These are phyloP conservation scores for Aureobasidium mangrovei DNA, from an alignment of 2,329 filamentous ascomycete genomes.

Conservation along the genomic window DNA sequence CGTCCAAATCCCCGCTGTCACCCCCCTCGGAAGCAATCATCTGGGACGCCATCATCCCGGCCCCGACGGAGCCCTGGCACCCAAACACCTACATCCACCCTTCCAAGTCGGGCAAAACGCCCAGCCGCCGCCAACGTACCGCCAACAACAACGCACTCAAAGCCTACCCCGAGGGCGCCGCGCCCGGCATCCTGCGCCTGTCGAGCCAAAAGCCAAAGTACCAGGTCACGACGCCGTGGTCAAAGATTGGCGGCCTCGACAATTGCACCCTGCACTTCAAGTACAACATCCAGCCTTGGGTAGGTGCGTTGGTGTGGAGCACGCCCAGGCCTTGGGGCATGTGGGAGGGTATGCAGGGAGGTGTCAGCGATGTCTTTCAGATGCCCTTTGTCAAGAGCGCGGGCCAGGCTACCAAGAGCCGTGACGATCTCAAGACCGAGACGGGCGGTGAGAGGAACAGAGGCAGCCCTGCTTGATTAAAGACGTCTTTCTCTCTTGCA, in stretches of 20 bases:
- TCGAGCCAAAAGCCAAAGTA: constrained; percentile 90
- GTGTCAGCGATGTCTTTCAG: constrained; percentile 54
- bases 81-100: constrained; percentile 44
- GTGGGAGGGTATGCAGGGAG: constrained; percentile 59
- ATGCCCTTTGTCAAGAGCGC: constrained; percentile 60
- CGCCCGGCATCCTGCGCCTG: constrained; percentile 63
- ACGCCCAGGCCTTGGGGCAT: constrained; percentile 36
- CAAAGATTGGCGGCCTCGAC: constrained; percentile 62
- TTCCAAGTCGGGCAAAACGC: constrained; percentile 44
- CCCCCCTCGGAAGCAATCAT: constrained; percentile 63
- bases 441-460: constrained; percentile 41
- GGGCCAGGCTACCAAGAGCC: constrained; percentile 27
- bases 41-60: constrained; percentile 91
- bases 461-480: constrained; percentile 30
- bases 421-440: constrained; percentile 39
- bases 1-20: constrained; percentile 29
- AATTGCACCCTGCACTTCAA: constrained; percentile 74
- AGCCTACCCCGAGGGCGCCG: constrained; percentile 23
- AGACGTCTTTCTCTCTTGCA: too few species aligned
- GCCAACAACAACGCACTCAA: constrained; percentile 18
- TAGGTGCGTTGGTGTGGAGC: constrained; percentile 77
- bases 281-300: constrained; percentile 98
- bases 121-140: constrained; percentile 20
- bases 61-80: constrained; percentile 50
- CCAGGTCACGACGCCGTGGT: constrained; percentile 84